A percentile compares a stretch with the other conserved stretches of the same genome.
Evolutionary conservation across 306 rosid species (phyloP).

Genomic region (Delonix regia): DNA sequence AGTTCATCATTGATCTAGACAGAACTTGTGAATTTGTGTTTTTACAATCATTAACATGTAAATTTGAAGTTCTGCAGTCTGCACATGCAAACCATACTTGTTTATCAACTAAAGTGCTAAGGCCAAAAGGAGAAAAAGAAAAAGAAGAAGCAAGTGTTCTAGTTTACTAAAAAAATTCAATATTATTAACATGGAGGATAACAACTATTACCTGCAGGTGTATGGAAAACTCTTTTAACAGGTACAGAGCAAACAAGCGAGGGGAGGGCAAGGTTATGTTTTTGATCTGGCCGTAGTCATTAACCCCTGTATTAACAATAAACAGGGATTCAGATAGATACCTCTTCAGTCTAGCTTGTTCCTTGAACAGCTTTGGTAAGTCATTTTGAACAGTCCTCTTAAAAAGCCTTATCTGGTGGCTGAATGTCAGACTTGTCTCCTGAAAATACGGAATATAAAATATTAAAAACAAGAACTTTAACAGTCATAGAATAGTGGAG

Average conservation of each 20-base stretch:
- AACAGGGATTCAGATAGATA: conserved; percentile 44
- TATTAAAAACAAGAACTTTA: not conserved
- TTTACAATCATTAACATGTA: not conserved
- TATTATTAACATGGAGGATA: not conserved
- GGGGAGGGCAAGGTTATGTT: conserved; percentile 22
- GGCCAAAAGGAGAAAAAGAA: not conserved
- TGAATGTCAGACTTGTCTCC: conserved; percentile 12
- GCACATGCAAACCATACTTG: not conserved
- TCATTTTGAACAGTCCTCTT: conserved; percentile 22
- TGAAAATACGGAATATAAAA: not conserved
- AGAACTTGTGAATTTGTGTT: not conserved
- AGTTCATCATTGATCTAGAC: not conserved
- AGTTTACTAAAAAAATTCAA: not conserved
- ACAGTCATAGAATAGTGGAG: not conserved
- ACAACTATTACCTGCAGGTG: conserved; percentile 34
- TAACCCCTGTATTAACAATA: conserved; percentile 29
- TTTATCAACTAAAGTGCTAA: not conserved
- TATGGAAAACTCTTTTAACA: conserved; percentile 28
- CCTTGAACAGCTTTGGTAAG: conserved; percentile 21
- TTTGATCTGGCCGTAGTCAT: conserved; percentile 18
- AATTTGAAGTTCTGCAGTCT: not conserved
- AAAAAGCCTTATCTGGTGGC: conserved; percentile 31
- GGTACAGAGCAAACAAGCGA: not conserved
- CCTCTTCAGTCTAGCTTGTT: conserved; percentile 12
- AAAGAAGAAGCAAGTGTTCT: not conserved